phyloP scores from a whole-genome alignment of 1,139 yeast genomes.

The Yamadazyma diospyri region DNA sequence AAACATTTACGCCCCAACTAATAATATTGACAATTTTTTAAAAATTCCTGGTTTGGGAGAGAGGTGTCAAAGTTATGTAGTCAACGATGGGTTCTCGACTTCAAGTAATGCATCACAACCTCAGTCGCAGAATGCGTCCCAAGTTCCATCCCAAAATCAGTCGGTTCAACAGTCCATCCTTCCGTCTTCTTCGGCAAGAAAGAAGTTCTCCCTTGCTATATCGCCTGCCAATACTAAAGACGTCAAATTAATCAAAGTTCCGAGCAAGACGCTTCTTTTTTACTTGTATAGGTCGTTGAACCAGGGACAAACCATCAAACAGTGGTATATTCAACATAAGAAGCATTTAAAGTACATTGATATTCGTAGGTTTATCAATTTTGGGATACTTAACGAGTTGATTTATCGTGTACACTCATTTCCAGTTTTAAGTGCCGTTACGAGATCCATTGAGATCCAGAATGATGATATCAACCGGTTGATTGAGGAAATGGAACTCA shows the following conservation, averaged over 20 bases:
- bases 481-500: constrained; percentile 19
- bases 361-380: constrained; percentile 76
- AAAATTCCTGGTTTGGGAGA: constrained; percentile 65
- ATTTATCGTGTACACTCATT: constrained; percentile 78
- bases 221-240: constrained; percentile 17
- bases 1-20: constrained; percentile 87
- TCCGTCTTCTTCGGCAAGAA: not conserved
- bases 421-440: constrained; percentile 52
- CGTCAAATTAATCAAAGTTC: constrained; percentile 34
- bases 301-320: constrained; percentile 73
- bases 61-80: constrained; percentile 82
- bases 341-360: constrained; percentile 63
- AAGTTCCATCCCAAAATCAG: not conserved
- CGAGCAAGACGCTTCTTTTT: constrained; percentile 66
- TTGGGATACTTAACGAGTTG: constrained; percentile 79
- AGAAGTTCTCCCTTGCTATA: constrained; percentile 12
- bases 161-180: not conserved
- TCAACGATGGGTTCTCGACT: constrained; percentile 14
- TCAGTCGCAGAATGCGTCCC: not conserved
- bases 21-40: constrained; percentile 66
- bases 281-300: constrained; percentile 73
- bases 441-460: constrained; percentile 33
- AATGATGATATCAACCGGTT: constrained; percentile 27
- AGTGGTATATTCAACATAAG: constrained; percentile 72
- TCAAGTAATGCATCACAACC: not conserved